phyloP scores from a whole-genome alignment of 1,284 basidiomycete genomes.

The Neonothopanus nambi region DNA sequence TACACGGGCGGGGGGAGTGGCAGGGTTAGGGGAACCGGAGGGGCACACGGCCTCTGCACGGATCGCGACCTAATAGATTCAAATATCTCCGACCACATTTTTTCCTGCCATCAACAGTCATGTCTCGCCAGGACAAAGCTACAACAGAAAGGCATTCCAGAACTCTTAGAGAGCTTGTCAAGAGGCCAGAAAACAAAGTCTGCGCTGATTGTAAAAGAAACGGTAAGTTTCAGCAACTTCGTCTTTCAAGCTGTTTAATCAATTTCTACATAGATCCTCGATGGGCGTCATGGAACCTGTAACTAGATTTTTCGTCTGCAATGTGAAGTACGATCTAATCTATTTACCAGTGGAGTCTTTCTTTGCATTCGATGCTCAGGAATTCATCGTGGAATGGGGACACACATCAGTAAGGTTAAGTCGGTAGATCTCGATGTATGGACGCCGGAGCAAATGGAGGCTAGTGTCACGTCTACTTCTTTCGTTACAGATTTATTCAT shows the following conservation, averaged over 20 bases:
- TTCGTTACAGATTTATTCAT: conserved; percentile 3
- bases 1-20: background rate
- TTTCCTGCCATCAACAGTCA: conserved; percentile 31
- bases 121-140: conserved; percentile 80
- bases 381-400: conserved; percentile 97
- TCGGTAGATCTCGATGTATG: conserved; percentile 97
- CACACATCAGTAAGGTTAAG: conserved; percentile 96
- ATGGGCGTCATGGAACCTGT: conserved; percentile 99
- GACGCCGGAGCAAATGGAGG: conserved; percentile 98
- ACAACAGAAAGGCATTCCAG: conserved; percentile 79
- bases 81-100: background rate
- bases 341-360: conserved; percentile 75
- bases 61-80: too few species aligned
- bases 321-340: background rate
- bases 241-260: conserved; percentile 6
- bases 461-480: conserved; percentile 36
- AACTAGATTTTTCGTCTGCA: conserved; percentile 27
- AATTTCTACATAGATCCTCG: conserved; percentile 71
- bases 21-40: background rate
- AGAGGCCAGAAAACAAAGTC: conserved; percentile 88
- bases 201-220: conserved; percentile 95
- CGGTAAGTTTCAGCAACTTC: conserved; percentile 49
- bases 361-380: conserved; percentile 98
- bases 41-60: too few species aligned
- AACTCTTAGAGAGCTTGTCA: conserved; percentile 82